These are phyloP conservation scores for Pelargonium citronellum DNA, from an alignment of 441 rosid species.

Conservation along the genomic window DNA sequence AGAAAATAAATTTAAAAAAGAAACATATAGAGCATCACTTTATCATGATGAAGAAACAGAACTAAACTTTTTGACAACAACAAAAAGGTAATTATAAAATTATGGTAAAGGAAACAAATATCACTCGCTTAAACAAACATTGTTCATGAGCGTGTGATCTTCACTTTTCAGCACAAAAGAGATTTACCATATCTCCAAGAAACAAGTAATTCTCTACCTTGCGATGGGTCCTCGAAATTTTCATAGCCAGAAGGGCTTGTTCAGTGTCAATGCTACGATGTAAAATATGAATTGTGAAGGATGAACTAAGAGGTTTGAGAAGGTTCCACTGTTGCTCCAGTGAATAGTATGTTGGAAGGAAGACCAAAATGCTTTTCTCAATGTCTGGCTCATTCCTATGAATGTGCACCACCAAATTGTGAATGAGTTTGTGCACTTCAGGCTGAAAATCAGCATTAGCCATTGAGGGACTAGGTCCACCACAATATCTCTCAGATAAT, in stretches of 20 bases:
- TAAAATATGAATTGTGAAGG: constrained; percentile 74
- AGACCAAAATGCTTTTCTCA: constrained; percentile 85
- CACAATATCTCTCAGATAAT: constrained; percentile 41
- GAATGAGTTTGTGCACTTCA: constrained; percentile 66
- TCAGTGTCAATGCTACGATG: constrained; percentile 82
- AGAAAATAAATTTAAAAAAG: background rate
- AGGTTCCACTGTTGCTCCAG: constrained; percentile 77
- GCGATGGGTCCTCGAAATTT: constrained; percentile 75
- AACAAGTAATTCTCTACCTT: constrained; percentile 47
- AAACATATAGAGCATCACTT: background rate
- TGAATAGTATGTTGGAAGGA: constrained; percentile 85
- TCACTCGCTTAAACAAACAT: background rate
- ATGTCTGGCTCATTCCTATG: constrained; percentile 71
- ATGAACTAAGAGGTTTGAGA: constrained; percentile 45
- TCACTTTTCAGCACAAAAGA: background rate
- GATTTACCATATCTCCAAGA: background rate
- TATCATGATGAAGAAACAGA: background rate
- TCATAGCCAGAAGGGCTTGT: constrained; percentile 86
- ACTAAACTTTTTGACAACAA: background rate
- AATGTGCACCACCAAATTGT: constrained; percentile 63
- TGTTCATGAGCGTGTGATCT: background rate
- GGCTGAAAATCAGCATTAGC: constrained; percentile 62
- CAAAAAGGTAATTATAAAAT: background rate
- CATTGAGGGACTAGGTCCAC: constrained; percentile 54
- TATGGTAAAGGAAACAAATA: background rate